Base-by-base conservation (phyloP, 768 basidiomycete genomes). In the Pleurotus citrinopileatus region DNA sequence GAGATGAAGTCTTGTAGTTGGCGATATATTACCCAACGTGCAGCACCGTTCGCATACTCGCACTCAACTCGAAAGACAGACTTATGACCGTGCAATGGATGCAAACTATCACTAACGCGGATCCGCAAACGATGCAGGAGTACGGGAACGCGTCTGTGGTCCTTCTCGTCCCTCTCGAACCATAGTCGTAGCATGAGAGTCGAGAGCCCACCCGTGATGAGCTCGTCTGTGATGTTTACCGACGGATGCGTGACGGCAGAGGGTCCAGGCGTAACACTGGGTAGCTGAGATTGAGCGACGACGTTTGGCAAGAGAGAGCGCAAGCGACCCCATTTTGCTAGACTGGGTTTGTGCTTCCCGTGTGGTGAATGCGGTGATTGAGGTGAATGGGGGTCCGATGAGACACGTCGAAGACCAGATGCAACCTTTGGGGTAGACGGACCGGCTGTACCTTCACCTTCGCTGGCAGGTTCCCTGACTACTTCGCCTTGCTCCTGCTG, bases 11-110 rank as follows among this genome's bases (percentile, higher is more conserved):
- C 96, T 57, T 91, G 85, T 52, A 97, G 77, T 70, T 95, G 87
- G 50, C 96, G 86, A 69, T 94, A 94, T n/a, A 93, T 79, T 25
- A 97, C 95, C 96, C 97, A 99, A 67, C 94, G 76, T 64, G 80
- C 84, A 10, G 87, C 86, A 19, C 93, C 93, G 59, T 96, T 94
- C 0, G 93, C 96, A 67, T 99, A 98, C 68, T 97, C 91, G 66
- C 94, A 98, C 68, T 95, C 93, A 60, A 95, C 93, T 13, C 92
- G 83, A 66, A 95, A 95, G 2, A 92, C 84, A 3, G 90, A 83
- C 63, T 89, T 89, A 42, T 82, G 72, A 19, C 82, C 78, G 57
- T 92, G 83, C 58, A 90, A 73, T 3, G 91, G 90, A 70, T 94
- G 86, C 23, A 94, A 64, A 56, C 90, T 92, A 68, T 95, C 93